Base-by-base conservation (phyloP, 2,329 filamentous ascomycete genomes). In the Penicillium fuscoglaucum region DNA sequence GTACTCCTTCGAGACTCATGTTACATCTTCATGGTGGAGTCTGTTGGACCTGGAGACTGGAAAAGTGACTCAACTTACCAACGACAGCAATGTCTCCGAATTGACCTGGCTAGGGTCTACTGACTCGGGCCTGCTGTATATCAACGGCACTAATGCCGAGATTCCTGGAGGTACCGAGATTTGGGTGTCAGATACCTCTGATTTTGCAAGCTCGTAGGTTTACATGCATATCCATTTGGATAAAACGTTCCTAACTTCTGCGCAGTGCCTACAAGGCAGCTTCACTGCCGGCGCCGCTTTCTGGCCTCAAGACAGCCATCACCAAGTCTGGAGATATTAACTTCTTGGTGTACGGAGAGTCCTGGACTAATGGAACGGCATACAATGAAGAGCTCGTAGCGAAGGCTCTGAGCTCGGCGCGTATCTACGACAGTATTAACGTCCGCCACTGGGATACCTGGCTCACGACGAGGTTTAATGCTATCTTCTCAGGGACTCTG, bases 401-500 rank as follows among this genome's bases (percentile, higher is more conserved):
- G 61, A 85, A 87, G 68, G 79, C 83, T 2, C 76, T 80, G 26
- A 87, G 87, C 21, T 84, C 85, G 4, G 91, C 85, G 29, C 87
- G 84, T 66, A 82, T 91, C 24, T 95, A 95, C 73, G 85, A 85
- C 21, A 85, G 83, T 48, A 83, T 93, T 28, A 95, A 90, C 68
- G 89, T 90, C 29, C 84, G 91, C 15, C 90, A 96, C 69, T 96
- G 91, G 91, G 90, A 96, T 71, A 75, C 82, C n/a, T 96, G 88
- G 76, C 79, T 87, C 28, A 86, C 83, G 0, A 83, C 87, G 46
- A 87, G 90, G 67, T 85, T 83, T 61, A 88, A 87, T 67, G 83
- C 88, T 2, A 81, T 96, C 29, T 95, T 88, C 82, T 90, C 90
- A 31, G 87, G 87, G 33, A 82, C 83, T 6, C 72, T 95, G 48